Evolutionary conservation across 345 rosid species (phyloP).

Genomic region (Linum tenue): DNA sequence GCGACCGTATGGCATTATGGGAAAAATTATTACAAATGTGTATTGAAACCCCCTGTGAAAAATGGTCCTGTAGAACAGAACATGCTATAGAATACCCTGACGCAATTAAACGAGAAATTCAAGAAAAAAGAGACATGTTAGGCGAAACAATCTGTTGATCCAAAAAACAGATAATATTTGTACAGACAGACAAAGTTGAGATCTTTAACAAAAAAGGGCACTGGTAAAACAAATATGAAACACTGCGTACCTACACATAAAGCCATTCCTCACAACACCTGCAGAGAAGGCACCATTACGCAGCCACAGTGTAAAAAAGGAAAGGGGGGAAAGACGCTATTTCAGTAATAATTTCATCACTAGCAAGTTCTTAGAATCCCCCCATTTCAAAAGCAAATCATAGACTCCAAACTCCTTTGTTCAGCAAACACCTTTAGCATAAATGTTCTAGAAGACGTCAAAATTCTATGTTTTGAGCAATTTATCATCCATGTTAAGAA

Average conservation of each 20-base stretch:
- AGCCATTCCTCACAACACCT: not conserved
- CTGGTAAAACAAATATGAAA: not conserved
- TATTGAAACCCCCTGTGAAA: no score
- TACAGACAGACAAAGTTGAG: not conserved
- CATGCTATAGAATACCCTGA: no score
- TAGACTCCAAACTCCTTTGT: no score
- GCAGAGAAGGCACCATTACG: not conserved
- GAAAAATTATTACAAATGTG: no score
- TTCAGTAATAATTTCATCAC: no score
- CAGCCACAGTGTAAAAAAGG: not conserved
- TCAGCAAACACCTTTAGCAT: not conserved
- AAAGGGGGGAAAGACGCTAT: not conserved
- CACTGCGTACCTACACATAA: not conserved
- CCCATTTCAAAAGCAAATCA: no score
- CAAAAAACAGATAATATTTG: no score
- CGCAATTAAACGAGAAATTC: no score
- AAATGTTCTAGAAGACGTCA: no score
- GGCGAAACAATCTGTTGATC: not conserved
- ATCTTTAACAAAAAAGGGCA: not conserved
- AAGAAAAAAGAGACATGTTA: not conserved
- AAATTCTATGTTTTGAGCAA: not conserved
- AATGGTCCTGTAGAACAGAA: no score
- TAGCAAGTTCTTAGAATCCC: no score
- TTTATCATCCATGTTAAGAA: not conserved
- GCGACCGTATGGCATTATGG: no score